Evolutionary conservation across 495 filamentous ascomycete species (phyloP), one percentile per base, ranked within the genome.

Genomic region (Bacidia rubella): DNA sequence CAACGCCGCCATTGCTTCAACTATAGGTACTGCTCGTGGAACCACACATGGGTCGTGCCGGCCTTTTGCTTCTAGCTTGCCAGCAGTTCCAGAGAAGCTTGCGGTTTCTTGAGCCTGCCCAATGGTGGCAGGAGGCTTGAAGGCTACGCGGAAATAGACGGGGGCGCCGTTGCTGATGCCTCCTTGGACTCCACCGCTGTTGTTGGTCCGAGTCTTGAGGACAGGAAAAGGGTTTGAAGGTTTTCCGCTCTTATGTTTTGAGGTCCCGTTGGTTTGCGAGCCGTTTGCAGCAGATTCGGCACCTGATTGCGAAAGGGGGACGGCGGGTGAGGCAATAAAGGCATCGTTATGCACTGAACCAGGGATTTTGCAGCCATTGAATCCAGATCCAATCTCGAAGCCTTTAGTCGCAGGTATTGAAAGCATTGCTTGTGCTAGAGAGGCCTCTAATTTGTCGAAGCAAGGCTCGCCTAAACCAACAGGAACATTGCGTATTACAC

Each of bases 121-220:
- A 63, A 98, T 98, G 9, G 92, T 98, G 9, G 92, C 92, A 7
- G 92, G 80, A 1, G 90, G 85, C 72, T 98, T 98, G 80, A 98
- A 98, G 12, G 77, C 92, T 23, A 96, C 80, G 43, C 83, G 82
- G 79, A 98, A 97, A 75, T 90, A 97, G 69, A 98, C 87, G 25
- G 80, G 83, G 20, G 87, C 86, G 47, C 93, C 92, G 67, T 98
- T 98, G 48, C 84, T 85, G 66, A 98, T 98, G 54, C 92, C 92
- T 39, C 92, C 92, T 70, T 98, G 92, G 59, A 98, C 86, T 58
- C 92, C 92, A 21, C 92, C 93, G 2, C 85, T 92, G 74, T 94
- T 92, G 73, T 98, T 98, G 29, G 93, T 96, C 68, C 82, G 85
- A 38, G 93, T 97, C 19, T 81, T 88, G 35, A 98, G 75, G 21